Evolutionary conservation across 805 yeast species (phyloP).

Genomic region (Spathaspora girioi): DNA sequence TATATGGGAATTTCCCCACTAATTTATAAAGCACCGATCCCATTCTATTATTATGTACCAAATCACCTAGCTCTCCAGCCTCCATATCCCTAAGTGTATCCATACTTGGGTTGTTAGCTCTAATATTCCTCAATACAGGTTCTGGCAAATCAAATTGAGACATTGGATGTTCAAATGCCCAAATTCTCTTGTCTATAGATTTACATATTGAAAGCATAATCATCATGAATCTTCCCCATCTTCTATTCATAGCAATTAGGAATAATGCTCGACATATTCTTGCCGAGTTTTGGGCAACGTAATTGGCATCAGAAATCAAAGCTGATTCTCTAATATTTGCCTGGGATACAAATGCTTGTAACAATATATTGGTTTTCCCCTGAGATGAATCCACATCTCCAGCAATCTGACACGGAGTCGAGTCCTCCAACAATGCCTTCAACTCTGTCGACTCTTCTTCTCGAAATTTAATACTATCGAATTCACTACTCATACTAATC

Average conservation of each 20-base stretch:
- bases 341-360: constrained; percentile 85
- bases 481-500: constrained; percentile 90
- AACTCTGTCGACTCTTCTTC: constrained; percentile 84
- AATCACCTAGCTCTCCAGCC: constrained; percentile 77
- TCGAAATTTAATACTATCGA: constrained; percentile 83
- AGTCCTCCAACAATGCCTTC: constrained; percentile 51
- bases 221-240: constrained; percentile 85
- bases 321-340: constrained; percentile 75
- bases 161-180: constrained; percentile 91
- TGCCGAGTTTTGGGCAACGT: constrained; percentile 93
- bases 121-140: constrained; percentile 57
- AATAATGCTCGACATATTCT: constrained; percentile 91
- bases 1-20: constrained; percentile 69
- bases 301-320: constrained; percentile 78
- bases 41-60: constrained; percentile 77
- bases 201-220: constrained; percentile 79
- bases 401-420: constrained; percentile 78
- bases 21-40: constrained; percentile 61
- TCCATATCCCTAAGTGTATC: constrained; percentile 71
- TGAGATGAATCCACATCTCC: constrained; percentile 71
- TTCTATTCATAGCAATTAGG: constrained; percentile 76
- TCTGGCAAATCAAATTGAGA: constrained; percentile 80
- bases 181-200: constrained; percentile 75
- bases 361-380: constrained; percentile 80
- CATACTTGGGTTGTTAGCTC: constrained; percentile 63